phyloP scores from a whole-genome alignment of 1,284 basidiomycete species.

The Ceratobasidium sp. region DNA sequence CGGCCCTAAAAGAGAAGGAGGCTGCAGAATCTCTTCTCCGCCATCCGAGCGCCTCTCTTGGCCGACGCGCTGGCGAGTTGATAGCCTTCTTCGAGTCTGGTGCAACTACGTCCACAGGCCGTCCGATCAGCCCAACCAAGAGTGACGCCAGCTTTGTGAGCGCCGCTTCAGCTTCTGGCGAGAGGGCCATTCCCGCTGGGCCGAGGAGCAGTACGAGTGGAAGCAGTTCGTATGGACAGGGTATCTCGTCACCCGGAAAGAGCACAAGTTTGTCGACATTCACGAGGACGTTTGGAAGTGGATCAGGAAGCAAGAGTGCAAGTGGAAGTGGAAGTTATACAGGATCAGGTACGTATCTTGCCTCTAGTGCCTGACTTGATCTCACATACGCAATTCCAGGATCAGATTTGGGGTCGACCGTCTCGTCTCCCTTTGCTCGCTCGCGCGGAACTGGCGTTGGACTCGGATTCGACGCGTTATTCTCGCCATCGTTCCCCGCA shows the following conservation, averaged over 20 bases:
- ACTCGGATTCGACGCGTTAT: constrained; percentile 31
- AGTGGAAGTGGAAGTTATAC: constrained; percentile 45
- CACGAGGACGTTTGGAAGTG: constrained; percentile 3
- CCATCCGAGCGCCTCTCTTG: constrained; percentile 44
- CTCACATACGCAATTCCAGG: not conserved
- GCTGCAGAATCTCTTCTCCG: not conserved
- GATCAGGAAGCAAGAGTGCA: constrained; percentile 34
- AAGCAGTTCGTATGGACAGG: not conserved
- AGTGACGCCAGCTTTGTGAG: constrained; percentile 31
- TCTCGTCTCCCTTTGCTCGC: constrained; percentile 28
- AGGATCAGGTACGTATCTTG: constrained; percentile 13
- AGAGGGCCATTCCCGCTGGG: not conserved
- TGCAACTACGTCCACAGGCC: constrained; percentile 44
- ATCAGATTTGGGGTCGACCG: constrained; percentile 20
- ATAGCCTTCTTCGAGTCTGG: constrained; percentile 77
- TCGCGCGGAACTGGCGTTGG: constrained; percentile 29
- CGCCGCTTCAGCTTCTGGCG: not conserved
- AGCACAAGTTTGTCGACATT: constrained; percentile 17
- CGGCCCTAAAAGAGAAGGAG: constrained; percentile 20
- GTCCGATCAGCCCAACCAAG: constrained; percentile 3
- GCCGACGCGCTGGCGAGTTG: constrained; percentile 69
- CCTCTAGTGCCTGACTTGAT: not conserved
- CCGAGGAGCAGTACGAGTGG: not conserved
- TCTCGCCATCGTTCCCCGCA: constrained; percentile 30
- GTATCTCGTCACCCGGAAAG: constrained; percentile 44